Evolutionary conservation across 495 filamentous ascomycete species (phyloP), one percentile per base, ranked within the genome.

Genomic region (Aspergillus leporis): DNA sequence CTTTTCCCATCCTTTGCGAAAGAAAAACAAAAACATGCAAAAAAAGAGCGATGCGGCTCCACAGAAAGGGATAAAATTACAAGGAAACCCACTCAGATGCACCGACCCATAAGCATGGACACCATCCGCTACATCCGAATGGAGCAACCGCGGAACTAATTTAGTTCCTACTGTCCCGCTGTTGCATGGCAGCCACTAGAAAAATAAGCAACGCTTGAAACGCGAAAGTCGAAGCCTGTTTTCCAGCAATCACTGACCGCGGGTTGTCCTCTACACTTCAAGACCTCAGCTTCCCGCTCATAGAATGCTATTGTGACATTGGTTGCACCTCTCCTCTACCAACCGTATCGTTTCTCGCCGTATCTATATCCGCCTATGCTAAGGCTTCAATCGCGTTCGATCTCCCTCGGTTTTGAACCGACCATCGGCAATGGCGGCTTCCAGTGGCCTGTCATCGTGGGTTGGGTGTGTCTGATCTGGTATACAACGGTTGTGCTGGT

Each of bases 401-500:
- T 62, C 48, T 59, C 63, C 63, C 53, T 68, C 55, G 60, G 65
- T 58, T 41, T 60, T 51, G 62, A 59, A 61, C 64, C 63, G 63
- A 61, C 67, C 68, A 63, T 62, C 60, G 59, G 59, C 55, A 62
- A 78, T 73, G 75, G 72, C 71, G 66, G 65, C 25, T 59, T 72
- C 55, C 65, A 68, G 46, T 65, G 66, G 64, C 63, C 65, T 55
- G 63, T 73, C 51, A 70, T 61, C 49, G 63, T 72, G 58, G 81
- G 80, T 49, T 79, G 78, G 74, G 68, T 75, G 52, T 82, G 78
- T 61, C 66, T 89, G 61, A 70, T 82, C 66, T 89, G 86, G 86
- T 88, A 83, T 61, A 55, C 76, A 41, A 66, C 71, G 32, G 80
- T 89, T 53, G 69, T 80, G 59, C 53, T 68, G 25, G 83, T 89